These are phyloP conservation scores for Hondaea fermentalgiana DNA, from an alignment of 108 stramenopile genomes.

Conservation along the genomic window DNA sequence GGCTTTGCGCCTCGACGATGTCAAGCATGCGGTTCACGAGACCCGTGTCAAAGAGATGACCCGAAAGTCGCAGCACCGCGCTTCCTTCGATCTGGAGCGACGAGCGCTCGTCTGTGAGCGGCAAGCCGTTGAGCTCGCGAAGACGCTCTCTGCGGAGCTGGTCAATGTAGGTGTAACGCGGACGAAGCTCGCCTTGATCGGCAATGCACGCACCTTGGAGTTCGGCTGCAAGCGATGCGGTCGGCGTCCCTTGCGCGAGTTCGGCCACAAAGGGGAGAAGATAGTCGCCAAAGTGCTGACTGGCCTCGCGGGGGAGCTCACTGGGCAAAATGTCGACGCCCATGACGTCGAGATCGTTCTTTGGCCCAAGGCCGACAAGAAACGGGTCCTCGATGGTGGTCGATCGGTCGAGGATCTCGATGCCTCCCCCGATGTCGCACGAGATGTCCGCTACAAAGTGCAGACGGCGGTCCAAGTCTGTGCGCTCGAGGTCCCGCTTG, in stretches of 20 bases:
- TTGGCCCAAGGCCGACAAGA: conserved; percentile 56
- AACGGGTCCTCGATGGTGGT: conserved; percentile 69
- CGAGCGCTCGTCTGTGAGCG: neutral
- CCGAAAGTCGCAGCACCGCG: conserved; percentile 7
- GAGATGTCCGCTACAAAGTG: conserved; percentile 63
- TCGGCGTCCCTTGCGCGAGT: conserved; percentile 16
- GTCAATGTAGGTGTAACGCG: conserved; percentile 43
- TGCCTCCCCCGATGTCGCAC: conserved; percentile 61
- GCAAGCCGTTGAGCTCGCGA: neutral
- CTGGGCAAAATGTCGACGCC: conserved; percentile 67
- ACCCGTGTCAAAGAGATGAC: conserved; percentile 66
- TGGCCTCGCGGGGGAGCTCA: conserved; percentile 65
- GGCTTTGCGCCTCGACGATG: conserved; percentile 44
- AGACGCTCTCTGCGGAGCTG: conserved; percentile 32
- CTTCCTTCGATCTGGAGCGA: neutral
- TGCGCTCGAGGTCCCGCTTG: conserved; percentile 52
- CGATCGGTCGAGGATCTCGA: conserved; percentile 60
- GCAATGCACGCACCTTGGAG: conserved; percentile 17
- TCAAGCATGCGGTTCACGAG: conserved; percentile 72
- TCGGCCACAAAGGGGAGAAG: conserved; percentile 49
- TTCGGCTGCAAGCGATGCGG: neutral
- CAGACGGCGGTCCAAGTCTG: conserved; percentile 39
- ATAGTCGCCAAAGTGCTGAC: conserved; percentile 68
- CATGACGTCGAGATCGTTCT: conserved; percentile 42
- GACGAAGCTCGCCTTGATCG: neutral